Evolutionary conservation across 75 land plant species (phyloP).

Genomic region (Selaginella moellendorffii): DNA sequence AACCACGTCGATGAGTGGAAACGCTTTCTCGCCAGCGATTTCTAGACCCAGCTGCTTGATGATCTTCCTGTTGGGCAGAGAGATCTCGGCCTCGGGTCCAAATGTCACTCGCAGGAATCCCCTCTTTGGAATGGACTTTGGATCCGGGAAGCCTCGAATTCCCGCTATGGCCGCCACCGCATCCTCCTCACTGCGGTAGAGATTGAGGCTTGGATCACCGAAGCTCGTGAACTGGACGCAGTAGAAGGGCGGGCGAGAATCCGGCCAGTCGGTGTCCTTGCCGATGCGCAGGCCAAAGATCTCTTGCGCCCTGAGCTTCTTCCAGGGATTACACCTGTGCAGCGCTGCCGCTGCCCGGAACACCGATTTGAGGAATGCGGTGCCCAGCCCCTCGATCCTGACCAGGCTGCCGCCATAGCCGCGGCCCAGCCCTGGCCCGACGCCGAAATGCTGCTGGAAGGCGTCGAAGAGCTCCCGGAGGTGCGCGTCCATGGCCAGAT

Average conservation of each 20-base stretch:
- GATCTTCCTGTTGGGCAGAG: conserved; percentile 35
- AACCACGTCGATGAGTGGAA: conserved; percentile 46
- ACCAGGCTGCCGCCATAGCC: conserved; percentile 15
- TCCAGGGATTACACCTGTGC: conserved; percentile 53
- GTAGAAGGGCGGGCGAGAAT: conserved; percentile 34
- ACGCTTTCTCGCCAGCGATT: conserved; percentile 28
- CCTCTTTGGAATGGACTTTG: conserved; percentile 23
- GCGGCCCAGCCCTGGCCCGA: conserved; percentile 35
- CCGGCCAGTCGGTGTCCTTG: conserved; percentile 49
- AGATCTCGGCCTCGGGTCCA: conserved; percentile 30
- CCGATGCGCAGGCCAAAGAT: conserved; percentile 42
- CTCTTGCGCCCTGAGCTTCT: conserved; percentile 31
- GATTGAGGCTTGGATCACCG: conserved; percentile 36
- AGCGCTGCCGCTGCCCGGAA: conserved; percentile 38
- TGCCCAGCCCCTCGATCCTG: conserved; percentile 32
- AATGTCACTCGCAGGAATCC: conserved; percentile 41
- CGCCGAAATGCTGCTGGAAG: conserved; percentile 56
- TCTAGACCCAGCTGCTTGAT: conserved; percentile 38
- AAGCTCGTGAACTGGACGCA: conserved; percentile 44
- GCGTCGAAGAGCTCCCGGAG: conserved; percentile 40
- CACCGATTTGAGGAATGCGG: conserved; percentile 35
- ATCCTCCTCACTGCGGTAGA: conserved; percentile 37
- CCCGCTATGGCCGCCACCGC: conserved; percentile 10
- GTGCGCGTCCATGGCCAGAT: conserved; percentile 68
- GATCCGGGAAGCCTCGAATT: conserved; percentile 15